Base-by-base conservation (phyloP, 2,329 filamentous ascomycete genomes). In the Aspergillus quadricinctus region DNA sequence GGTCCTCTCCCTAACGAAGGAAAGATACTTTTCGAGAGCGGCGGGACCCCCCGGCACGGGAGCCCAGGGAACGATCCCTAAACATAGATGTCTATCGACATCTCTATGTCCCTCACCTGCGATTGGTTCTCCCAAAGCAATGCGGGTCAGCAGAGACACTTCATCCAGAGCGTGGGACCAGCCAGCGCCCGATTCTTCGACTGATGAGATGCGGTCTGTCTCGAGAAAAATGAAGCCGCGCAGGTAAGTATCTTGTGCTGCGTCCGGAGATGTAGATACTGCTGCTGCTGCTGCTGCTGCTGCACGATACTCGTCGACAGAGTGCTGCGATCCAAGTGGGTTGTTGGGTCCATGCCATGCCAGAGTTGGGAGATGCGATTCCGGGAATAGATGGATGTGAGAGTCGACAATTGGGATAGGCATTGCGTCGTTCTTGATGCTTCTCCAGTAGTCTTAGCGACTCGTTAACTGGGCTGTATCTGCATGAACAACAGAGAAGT, bases 341-440 rank as follows among this genome's bases (percentile, higher is more conserved):
- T 81, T 74, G 49, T 79, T 76, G 4, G 83, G 76, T 3, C 73
- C 81, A 75, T 84, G 83, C 92, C 91, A 96, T 56, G 83, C 77
- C 60, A 95, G 83, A 41, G 83, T 82, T 54, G 80, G 69, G 52
- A 88, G 69, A 66, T 93, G 88, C 53, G 83, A 81, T 48, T 78
- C 74, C 48, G 90, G 89, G 79, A 86, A 96, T 68, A 97, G 85
- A 77, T 97, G 92, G 75, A 97, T 88, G 79, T 97, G 93, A 41
- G 90, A 88, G 78, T 97, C 92, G 73, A 97, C 85, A 69, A 96
- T 87, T 28, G 83, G 71, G 50, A 64, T 66, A 1, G 65, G 46
- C 67, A 70, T 72, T 43, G 31, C 57, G 31, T 6, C 14, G 49
- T 40, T 53, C 55, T 17, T 51, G 23, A 41, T 37, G 8, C 40